Conservation (phyloP, 148 eudicot species). For the Talinum fruticosum region DNA sequence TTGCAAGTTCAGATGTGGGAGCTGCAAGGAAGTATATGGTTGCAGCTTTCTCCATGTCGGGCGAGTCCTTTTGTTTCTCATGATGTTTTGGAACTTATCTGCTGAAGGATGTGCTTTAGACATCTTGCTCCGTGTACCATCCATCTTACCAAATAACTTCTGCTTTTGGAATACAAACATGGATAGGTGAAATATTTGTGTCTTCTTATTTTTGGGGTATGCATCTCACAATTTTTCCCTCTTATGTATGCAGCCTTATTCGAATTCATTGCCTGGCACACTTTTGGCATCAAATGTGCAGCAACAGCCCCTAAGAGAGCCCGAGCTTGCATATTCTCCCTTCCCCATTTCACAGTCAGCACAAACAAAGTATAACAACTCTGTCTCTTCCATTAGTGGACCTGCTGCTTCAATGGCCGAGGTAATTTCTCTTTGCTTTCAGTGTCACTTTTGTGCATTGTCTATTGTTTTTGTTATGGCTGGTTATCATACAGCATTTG, state of each 20-base stretch:
- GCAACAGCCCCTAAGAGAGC: conserved; percentile 50
- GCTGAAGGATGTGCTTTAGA: background rate
- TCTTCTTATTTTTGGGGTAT: background rate
- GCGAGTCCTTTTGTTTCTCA: background rate
- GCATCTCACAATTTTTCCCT: background rate
- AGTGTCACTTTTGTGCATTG: background rate
- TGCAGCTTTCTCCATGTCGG: background rate
- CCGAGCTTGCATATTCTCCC: conserved; percentile 71
- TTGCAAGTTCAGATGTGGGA: background rate
- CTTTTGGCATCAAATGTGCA: conserved; percentile 59
- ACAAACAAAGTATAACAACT: conserved; percentile 53
- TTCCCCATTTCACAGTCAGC: conserved; percentile 60
- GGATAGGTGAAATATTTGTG: background rate
- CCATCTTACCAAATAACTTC: background rate
- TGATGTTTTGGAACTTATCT: background rate
- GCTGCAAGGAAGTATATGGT: background rate
- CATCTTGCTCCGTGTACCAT: background rate
- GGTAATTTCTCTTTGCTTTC: conserved; percentile 42
- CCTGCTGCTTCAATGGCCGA: conserved; percentile 71
- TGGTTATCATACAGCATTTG: background rate
- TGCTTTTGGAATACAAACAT: background rate
- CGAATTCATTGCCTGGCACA: conserved; percentile 61
- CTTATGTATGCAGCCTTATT: conserved; percentile 49
- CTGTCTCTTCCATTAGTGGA: conserved; percentile 52
- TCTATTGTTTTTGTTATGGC: background rate